Conservation (phyloP, 2,329 filamentous ascomycete genomes). For the Fusarium virguliforme region DNA sequence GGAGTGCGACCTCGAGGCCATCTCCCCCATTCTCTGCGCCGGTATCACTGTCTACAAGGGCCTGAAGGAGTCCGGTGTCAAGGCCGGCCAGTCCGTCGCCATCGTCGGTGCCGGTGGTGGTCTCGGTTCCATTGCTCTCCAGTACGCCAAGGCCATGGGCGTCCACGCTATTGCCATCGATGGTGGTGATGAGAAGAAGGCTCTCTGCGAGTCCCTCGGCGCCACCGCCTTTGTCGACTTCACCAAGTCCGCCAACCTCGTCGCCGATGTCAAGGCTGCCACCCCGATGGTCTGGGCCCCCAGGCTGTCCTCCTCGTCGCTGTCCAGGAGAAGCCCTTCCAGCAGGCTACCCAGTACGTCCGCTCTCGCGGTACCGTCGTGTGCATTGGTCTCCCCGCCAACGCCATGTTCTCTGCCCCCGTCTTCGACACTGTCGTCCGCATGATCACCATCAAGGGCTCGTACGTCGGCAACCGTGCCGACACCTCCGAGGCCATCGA, state of each 20-base stretch:
- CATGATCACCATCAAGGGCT: conserved; percentile 94
- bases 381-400: conserved; percentile 89
- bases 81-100: conserved; percentile 83
- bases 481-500: conserved; percentile 92
- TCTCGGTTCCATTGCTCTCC: conserved; percentile 82
- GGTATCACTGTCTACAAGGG: conserved; percentile 93
- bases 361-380: conserved; percentile 86
- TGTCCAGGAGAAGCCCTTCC: conserved; percentile 92
- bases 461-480: conserved; percentile 92
- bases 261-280: conserved; percentile 86
- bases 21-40: conserved; percentile 87
- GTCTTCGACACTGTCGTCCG: conserved; percentile 91
- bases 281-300: conserved; percentile 85
- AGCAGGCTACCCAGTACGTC: conserved; percentile 92
- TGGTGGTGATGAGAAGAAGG: conserved; percentile 83
- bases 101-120: conserved; percentile 91
- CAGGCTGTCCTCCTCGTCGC: conserved; percentile 91
- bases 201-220: conserved; percentile 79
- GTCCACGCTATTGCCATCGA: conserved; percentile 87
- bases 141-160: conserved; percentile 95
- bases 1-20: conserved; percentile 80
- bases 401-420: conserved; percentile 84
- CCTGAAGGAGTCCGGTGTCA: conserved; percentile 85
- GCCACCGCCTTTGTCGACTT: conserved; percentile 87
- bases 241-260: conserved; percentile 79